These are phyloP conservation scores for Fusarium sp. DNA, from an alignment of 2,329 filamentous ascomycete species.

Conservation along the genomic window DNA sequence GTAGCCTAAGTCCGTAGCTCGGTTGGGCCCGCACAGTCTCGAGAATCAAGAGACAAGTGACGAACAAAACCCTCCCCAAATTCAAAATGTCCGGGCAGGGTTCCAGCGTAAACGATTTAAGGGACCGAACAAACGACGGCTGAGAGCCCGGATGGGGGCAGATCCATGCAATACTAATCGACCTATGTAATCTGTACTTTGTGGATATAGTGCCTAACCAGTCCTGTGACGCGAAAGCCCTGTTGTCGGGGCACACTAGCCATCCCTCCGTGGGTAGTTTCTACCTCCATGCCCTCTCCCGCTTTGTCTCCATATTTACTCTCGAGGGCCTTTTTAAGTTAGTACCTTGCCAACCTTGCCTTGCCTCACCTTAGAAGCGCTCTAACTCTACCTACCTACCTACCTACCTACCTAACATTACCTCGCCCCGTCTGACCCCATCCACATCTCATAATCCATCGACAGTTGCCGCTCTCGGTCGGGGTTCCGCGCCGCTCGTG, in stretches of 20 bases:
- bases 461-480: constrained; percentile 38
- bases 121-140: constrained; percentile 34
- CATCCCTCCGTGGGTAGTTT: constrained; percentile 26
- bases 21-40: constrained; percentile 12
- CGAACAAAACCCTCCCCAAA: constrained; percentile 20
- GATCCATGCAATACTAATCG: constrained; percentile 3
- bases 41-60: constrained; percentile 3
- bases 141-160: constrained; percentile 17
- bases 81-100: constrained; percentile 21
- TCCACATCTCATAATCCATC: constrained; percentile 41
- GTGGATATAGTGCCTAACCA: constrained; percentile 5
- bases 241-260: constrained; percentile 17
- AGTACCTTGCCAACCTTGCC: constrained; percentile 35
- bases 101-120: constrained; percentile 24
- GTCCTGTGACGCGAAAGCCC: constrained; percentile 14
- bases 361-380: constrained; percentile 40
- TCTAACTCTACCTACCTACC: constrained; percentile 42
- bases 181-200: constrained; percentile 22
- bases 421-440: constrained; percentile 45
- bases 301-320: constrained; percentile 32
- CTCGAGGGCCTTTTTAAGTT: constrained; percentile 37
- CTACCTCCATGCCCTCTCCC: constrained; percentile 28
- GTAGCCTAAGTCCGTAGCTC: constrained; percentile 7
- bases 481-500: constrained; percentile 42
- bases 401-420: constrained; percentile 21